Conservation (phyloP, 176 grass and related monocot species). For the Cymbopogon citratus region DNA sequence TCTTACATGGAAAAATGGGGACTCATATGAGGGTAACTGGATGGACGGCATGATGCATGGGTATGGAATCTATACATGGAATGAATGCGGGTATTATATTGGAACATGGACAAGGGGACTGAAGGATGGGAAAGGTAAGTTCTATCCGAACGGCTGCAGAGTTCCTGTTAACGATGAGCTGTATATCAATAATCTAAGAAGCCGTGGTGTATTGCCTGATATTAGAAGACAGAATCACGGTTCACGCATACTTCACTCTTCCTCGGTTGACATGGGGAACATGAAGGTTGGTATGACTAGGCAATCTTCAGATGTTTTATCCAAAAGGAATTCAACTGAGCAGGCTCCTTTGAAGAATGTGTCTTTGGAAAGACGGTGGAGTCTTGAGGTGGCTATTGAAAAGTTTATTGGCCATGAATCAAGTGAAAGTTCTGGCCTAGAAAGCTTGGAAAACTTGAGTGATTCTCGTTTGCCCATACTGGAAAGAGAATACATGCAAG, state of each 20-base stretch:
- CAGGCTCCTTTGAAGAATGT: conserved; percentile 46
- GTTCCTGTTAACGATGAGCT: conserved; percentile 57
- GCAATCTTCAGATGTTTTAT: conserved; percentile 25
- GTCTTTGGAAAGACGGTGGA: conserved; percentile 89
- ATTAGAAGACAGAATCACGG: conserved; percentile 63
- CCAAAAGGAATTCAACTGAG: conserved; percentile 39
- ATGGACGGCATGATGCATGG: conserved; percentile 87
- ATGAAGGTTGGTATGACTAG: conserved; percentile 50
- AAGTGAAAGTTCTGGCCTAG: conserved; percentile 33
- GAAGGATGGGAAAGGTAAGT: conserved; percentile 92
- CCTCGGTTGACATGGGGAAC: conserved; percentile 75
- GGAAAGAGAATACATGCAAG: conserved; percentile 98
- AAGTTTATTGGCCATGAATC: conserved; percentile 62
- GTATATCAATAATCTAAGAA: conserved; percentile 72
- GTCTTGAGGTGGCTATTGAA: conserved; percentile 87
- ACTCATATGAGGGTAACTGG: conserved; percentile 93
- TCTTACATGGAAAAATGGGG: conserved; percentile 89
- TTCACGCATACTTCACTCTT: conserved; percentile 67
- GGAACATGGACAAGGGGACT: conserved; percentile 93
- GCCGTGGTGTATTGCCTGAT: conserved; percentile 71
- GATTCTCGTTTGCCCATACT: conserved; percentile 66
- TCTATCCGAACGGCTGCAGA: conserved; percentile 89
- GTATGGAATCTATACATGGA: conserved; percentile 82
- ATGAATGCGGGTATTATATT: conserved; percentile 67
- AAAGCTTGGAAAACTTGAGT: conserved; percentile 39